Evolutionary conservation across 805 yeast genomes (phyloP).

Genomic region (Yueomyces sp.): DNA sequence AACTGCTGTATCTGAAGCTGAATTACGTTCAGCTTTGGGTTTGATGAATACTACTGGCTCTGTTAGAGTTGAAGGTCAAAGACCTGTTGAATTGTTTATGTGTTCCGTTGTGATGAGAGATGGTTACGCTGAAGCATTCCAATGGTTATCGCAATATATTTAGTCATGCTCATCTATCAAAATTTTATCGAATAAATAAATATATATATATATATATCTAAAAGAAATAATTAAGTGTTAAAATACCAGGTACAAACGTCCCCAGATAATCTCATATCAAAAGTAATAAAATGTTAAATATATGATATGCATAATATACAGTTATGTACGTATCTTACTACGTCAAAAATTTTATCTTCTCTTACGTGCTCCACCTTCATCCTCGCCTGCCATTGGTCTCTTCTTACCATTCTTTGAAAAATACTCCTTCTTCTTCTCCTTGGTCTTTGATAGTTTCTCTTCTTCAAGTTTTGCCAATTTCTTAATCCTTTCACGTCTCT

Average conservation of each 20-base stretch:
- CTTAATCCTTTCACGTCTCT: conserved; percentile 63
- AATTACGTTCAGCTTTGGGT: conserved; percentile 81
- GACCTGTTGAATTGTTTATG: conserved; percentile 96
- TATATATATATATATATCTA: not conserved
- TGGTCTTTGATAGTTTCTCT: conserved; percentile 57
- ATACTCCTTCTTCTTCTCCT: conserved; percentile 76
- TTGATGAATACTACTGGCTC: conserved; percentile 85
- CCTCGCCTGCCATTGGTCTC: conserved; percentile 28
- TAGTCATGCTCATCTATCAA: conserved; percentile 21
- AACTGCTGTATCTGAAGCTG: conserved; percentile 88
- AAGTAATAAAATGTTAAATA: conserved; percentile 17
- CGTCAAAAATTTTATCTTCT: conserved; percentile 7
- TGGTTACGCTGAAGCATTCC: conserved; percentile 97
- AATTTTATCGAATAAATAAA: not conserved
- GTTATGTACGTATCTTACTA: not conserved
- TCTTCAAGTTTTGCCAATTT: conserved; percentile 65
- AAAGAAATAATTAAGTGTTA: not conserved
- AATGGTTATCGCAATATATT: conserved; percentile 95
- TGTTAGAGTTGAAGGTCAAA: conserved; percentile 49
- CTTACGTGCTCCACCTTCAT: conserved; percentile 18
- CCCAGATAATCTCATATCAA: not conserved
- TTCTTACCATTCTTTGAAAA: conserved; percentile 62
- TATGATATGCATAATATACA: conserved; percentile 28
- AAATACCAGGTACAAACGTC: not conserved
- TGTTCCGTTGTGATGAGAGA: conserved; percentile 97